A percentile compares a stretch with the other conserved stretches of the same genome.
phyloP scores from a whole-genome alignment of 2,329 filamentous ascomycete genomes.

The Cordyceps cicadae region DNA sequence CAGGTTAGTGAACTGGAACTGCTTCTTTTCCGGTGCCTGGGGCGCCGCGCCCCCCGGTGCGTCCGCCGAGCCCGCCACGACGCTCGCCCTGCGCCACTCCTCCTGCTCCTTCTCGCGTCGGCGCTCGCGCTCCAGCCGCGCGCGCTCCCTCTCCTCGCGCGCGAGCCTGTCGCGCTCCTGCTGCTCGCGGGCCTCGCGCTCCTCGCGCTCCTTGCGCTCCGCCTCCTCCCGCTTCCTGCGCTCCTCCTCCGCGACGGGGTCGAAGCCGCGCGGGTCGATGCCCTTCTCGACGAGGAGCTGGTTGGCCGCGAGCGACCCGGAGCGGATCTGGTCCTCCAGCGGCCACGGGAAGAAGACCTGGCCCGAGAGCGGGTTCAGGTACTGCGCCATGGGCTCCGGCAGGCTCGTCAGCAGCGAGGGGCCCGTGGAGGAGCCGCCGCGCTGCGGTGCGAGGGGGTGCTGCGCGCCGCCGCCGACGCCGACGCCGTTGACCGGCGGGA shows the following conservation, averaged over 20 bases:
- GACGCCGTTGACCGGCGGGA: constrained; percentile 26
- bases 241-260: constrained; percentile 47
- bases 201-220: constrained; percentile 37
- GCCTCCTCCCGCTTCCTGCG: constrained; percentile 43
- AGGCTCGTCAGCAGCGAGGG: constrained; percentile 32
- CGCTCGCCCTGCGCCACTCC: constrained; percentile 33
- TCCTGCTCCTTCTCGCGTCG: constrained; percentile 34
- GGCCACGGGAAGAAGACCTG: constrained; percentile 72
- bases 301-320: constrained; percentile 57
- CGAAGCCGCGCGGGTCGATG: constrained; percentile 51
- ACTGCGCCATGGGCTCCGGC: constrained; percentile 39
- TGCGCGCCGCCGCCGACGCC: constrained; percentile 3
- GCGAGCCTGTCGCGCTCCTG: constrained; percentile 37
- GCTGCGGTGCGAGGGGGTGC: constrained; percentile 9
- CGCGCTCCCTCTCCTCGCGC: constrained; percentile 31
- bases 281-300: constrained; percentile 55
- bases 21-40: constrained; percentile 34
- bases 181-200: constrained; percentile 36
- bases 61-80: constrained; percentile 20
- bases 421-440: constrained; percentile 22
- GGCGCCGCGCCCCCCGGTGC: constrained; percentile 19
- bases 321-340: constrained; percentile 57
- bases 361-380: constrained; percentile 47
- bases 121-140: constrained; percentile 34
- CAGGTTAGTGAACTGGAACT: constrained; percentile 48